A percentile compares a stretch with the other conserved stretches of the same genome.
Conservation (phyloP, 139 green algal species). For the Closterium sp. region DNA sequence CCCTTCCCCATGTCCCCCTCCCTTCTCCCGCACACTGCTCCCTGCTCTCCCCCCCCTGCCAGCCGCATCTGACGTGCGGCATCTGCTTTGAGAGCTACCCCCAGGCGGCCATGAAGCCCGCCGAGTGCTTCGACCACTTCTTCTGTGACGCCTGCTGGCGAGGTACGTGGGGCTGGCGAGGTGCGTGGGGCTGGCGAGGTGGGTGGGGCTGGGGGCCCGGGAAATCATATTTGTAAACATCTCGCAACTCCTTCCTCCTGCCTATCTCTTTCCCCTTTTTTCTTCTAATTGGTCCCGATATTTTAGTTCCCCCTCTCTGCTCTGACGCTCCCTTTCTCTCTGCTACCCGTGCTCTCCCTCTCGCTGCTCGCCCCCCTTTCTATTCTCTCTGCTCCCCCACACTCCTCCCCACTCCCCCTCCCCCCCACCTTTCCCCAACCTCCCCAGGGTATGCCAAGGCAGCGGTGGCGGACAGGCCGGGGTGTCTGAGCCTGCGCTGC, state of each 20-base stretch:
- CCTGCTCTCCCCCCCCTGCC: not conserved
- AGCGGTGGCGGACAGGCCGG: constrained; percentile 23
- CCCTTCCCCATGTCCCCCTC: not conserved
- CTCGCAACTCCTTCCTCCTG: not conserved
- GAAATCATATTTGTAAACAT: too few species aligned
- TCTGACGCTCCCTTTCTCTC: not conserved
- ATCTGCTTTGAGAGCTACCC: constrained; percentile 89
- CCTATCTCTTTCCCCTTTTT: not conserved
- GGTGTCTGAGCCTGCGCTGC: constrained; percentile 69
- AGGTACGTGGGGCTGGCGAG: constrained; percentile 11
- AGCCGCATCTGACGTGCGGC: constrained; percentile 65
- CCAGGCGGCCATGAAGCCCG: not conserved
- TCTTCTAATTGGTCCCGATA: too few species aligned
- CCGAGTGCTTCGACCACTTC: constrained; percentile 67
- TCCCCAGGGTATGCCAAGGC: constrained; percentile 56
- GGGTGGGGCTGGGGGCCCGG: too few species aligned
- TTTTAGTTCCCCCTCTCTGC: not conserved
- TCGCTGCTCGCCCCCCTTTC: constrained; percentile 19
- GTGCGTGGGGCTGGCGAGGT: not conserved
- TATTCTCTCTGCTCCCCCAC: not conserved
- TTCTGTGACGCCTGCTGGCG: constrained; percentile 78
- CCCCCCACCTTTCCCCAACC: not conserved
- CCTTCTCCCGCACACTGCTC: not conserved
- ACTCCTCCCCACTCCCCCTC: not conserved
- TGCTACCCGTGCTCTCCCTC: not conserved